Evolutionary conservation across 257 asterid species (phyloP), one percentile per base, ranked within the genome.

Genomic region (Gardenia jasminoides): DNA sequence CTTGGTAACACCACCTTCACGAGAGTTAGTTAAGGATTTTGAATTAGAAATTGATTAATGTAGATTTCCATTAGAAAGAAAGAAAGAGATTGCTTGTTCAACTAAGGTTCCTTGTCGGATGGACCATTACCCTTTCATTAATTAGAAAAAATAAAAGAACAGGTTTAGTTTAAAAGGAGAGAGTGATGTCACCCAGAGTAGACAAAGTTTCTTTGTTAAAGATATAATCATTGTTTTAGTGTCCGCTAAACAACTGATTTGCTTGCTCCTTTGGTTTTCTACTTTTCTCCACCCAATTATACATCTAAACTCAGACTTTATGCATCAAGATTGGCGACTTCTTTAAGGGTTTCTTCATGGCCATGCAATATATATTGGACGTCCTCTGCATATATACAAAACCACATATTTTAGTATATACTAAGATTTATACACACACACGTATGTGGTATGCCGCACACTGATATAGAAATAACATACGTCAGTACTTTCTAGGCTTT

Each of bases 201-300:
- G 73, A 78, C 56, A 67, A 36, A 24, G 10, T 66, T 76, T 36
- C 78, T 76, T 36, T 19, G 26, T 56, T 10, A 24, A 48, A 69
- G 56, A 30, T 22, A 7, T 73, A 82, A 59, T 82, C 61, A 79
- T 71, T 82, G 81, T 79, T 85, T 82, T 77, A 59, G 77, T 83
- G 77, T 83, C 85, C 78, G 85, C 84, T 88, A 85, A 88, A 86
- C 89, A 87, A 82, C 88, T 86, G 80, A 81, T 83, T 91, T 87
- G 92, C 94, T 89, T 89, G 90, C 70, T 83, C 67, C 11, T 26
- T 81, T 91, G 90, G 96, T 88, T 89, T 89, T 89, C 88, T 80
- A 85, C 87, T 86, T 83, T 3, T 72, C 50, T 28, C 50, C 64
- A 48, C 44, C 64, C 76, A 79, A 75, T 64, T 39, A 26, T 84